Percentiles rank a stretch among this genome's conserved stretches.
Evolutionary conservation across 2,329 filamentous ascomycete genomes (phyloP).

Genomic region (Diplodia intermedia): DNA sequence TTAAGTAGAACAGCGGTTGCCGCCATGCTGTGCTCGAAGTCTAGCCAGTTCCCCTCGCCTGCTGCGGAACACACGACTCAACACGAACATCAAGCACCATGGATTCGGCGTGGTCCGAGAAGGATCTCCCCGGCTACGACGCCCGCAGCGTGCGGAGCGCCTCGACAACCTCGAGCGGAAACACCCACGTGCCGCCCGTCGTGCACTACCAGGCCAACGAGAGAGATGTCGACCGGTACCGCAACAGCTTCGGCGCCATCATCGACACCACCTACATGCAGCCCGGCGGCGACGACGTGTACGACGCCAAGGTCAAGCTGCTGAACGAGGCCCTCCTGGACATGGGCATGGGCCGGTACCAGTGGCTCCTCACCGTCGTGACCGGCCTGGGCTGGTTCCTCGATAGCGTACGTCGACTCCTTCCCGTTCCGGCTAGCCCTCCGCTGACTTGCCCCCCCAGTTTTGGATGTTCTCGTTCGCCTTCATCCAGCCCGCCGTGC

Average conservation of each 20-base stretch:
- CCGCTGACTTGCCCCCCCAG: conserved; percentile 13
- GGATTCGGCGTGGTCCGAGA: conserved; percentile 22
- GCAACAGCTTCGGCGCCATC: conserved; percentile 23
- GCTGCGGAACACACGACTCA: conserved; percentile 3
- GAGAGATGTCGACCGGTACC: conserved; percentile 19
- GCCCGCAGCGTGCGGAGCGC: conserved; percentile 14
- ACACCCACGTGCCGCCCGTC: conserved; percentile 4
- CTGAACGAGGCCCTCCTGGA: conserved; percentile 35
- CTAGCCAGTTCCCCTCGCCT: conserved; percentile 7
- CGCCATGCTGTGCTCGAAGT: neutral
- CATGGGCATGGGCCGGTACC: conserved; percentile 35
- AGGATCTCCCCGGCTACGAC: conserved; percentile 1
- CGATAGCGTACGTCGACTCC: conserved; percentile 31
- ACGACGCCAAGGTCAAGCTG: conserved; percentile 34
- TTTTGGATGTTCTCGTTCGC: conserved; percentile 31
- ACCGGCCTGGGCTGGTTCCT: conserved; percentile 35
- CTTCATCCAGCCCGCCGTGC: conserved; percentile 25
- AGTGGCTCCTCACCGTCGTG: conserved; percentile 32
- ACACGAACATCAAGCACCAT: neutral
- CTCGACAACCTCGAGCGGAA: neutral
- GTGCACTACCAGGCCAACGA: conserved; percentile 13
- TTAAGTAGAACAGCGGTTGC: conserved; percentile 12
- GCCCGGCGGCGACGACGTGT: conserved; percentile 31
- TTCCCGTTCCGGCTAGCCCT: neutral
- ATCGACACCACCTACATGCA: conserved; percentile 22